phyloP scores from a whole-genome alignment of 1,284 basidiomycete species.

The Tylopilus sp. region DNA sequence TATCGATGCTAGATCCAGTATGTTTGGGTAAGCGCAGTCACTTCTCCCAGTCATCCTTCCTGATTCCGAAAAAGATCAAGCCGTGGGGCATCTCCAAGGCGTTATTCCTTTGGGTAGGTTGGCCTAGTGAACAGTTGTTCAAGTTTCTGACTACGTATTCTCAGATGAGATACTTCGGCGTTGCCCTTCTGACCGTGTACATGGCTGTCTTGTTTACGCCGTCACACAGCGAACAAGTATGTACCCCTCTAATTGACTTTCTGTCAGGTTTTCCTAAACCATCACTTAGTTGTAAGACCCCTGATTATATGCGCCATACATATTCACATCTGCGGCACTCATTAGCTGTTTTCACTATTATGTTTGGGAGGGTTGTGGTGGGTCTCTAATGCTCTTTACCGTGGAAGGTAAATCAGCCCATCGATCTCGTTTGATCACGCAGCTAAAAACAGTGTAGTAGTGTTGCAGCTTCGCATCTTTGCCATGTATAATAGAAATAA shows the following conservation, averaged over 20 bases:
- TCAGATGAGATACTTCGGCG: constrained; percentile 15
- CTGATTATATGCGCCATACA: neutral
- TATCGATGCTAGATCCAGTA: neutral
- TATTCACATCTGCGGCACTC: neutral
- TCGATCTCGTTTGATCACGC: neutral
- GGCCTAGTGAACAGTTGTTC: neutral
- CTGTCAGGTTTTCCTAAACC: neutral
- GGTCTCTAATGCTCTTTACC: constrained; percentile 13
- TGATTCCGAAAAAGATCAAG: neutral
- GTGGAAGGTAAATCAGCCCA: constrained; percentile 7
- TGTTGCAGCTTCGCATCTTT: constrained; percentile 11
- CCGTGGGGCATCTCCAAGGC: constrained; percentile 11
- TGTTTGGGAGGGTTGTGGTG: constrained; percentile 11
- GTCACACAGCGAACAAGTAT: constrained; percentile 10
- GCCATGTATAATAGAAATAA: constrained; percentile 15
- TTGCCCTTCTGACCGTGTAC: constrained; percentile 12
- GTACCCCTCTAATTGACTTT: neutral
- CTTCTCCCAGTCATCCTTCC: neutral
- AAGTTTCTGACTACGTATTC: neutral
- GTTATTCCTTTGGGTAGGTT: constrained; percentile 8
- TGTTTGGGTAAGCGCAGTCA: constrained; percentile 6
- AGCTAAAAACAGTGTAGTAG: constrained; percentile 1
- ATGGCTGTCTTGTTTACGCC: constrained; percentile 6
- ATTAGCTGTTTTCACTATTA: constrained; percentile 10
- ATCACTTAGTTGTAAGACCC: constrained; percentile 6